Evolutionary conservation across 768 basidiomycete species (phyloP), one percentile per base, ranked within the genome.

Genomic region (Dioszegia crocea): DNA sequence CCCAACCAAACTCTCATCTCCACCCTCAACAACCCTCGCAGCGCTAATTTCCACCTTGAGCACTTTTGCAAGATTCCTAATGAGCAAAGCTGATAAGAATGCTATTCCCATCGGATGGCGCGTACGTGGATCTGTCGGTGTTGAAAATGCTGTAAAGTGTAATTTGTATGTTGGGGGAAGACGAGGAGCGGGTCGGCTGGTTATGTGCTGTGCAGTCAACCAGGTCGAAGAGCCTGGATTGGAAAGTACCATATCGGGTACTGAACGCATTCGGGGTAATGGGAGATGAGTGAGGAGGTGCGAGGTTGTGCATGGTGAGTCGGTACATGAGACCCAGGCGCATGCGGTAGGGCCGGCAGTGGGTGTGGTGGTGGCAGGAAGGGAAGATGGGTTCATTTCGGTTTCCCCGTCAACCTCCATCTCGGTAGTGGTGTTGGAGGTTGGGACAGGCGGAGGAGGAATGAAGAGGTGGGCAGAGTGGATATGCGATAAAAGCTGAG

Each of bases 61-160:
- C 4, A 84, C 83, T 44, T 88, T 82, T 74, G 89, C 92, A 19
- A 94, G 81, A 58, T 91, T 85, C 9, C 92, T 87, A 46, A 93
- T 82, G 60, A 89, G 84, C 23, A 93, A 82, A 16, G 92, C 78
- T 2, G 91, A 87, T 0, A 89, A 87, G 31, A 93, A 83, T 3
- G 70, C 56, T 1, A 60, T 56, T 6, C 73, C 72, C 6, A 61
- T 64, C 4, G 74, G 90, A 85, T 51, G 82, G 83, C 14, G 86
- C 10, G 26, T 48, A 84, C 11, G 87, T 84, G 2, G 87, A 85
- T 67, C 91, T 85, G 50, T 45, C 4, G 67, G 63, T 0, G 70
- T 74, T 4, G 55, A 41, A 19, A 56, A 23, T 19, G 61, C 69
- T 16, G 48, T 77, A 74, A 85, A 88, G 10, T 79, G 80, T 47